Evolutionary conservation across 371 early-diverging fungal species (phyloP), one percentile per base, ranked within the genome.

Genomic region (Rhizopus delemar): DNA sequence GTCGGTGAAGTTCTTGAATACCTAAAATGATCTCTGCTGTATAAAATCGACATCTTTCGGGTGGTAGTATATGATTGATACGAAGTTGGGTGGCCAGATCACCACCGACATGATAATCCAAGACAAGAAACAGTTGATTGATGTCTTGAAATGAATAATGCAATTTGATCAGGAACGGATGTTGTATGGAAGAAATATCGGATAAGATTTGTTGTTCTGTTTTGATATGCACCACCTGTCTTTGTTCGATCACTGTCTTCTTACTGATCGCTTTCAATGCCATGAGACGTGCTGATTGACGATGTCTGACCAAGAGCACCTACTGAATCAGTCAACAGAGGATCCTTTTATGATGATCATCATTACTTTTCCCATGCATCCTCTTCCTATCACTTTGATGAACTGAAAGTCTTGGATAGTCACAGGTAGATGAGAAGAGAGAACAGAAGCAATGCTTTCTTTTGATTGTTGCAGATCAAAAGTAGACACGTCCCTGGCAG

Each of bases 261-360:
- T 99, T 99, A 72, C 93, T 95, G 32, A 99, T 81, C 0, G 96
- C 95, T 74, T 99, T 99, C 65, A 99, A 86, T 8, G 98, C 99
- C 55, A 90, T 91, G 15, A 92, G 75, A 36, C 87, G 81, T 2
- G 69, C 59, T 32, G 76, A 59, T 15, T 48, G 57, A 16, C 53
- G 56, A 41, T 79, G 33, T 86, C 84, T 92, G 9, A 99, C 96
- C 73, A 99, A 90, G 77, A 93, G 93, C 11, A 99, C 77, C 59
- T 95, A 22, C 22, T 36, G 3, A 16, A 53, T 11, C 41, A 5
- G 45, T 6, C 46, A 45, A 9, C 32, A 34, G 35, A 32, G 11
- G 3, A 46, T 8, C 22, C 22, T 22, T 22, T 22, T 22, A n/a
- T n/a, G n/a, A n/a, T n/a, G n/a, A n/a, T n/a, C n/a, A 22, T 22